Conservation (phyloP, 1,139 yeast genomes). For the Pneumocystis canis region DNA sequence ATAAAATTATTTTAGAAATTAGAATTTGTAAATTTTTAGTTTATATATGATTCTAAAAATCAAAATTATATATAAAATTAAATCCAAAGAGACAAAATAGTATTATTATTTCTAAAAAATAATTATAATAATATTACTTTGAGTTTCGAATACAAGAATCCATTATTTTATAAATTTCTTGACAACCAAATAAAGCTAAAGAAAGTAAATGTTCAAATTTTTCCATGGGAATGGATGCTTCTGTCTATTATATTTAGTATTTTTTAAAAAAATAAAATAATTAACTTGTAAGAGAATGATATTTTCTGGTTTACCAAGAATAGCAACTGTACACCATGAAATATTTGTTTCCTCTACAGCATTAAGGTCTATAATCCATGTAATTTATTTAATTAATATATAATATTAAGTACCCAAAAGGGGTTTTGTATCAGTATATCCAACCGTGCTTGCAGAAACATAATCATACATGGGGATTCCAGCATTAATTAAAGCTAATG, state of each 20-base stretch:
- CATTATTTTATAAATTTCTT: constrained; percentile 68
- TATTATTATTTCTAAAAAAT: background rate
- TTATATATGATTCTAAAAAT: background rate
- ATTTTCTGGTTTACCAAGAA: constrained; percentile 61
- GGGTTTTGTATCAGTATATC: constrained; percentile 57
- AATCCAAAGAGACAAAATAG: background rate
- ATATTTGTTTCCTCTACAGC: constrained; percentile 71
- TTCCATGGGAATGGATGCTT: constrained; percentile 76
- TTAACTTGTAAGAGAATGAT: constrained; percentile 43
- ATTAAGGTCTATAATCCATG: constrained; percentile 41
- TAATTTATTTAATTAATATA: background rate
- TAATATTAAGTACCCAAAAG: constrained; percentile 29
- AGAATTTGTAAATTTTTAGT: no score
- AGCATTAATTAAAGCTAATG: constrained; percentile 83
- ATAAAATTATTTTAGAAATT: no score
- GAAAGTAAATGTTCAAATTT: constrained; percentile 60
- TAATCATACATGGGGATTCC: constrained; percentile 92
- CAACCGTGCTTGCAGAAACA: constrained; percentile 67
- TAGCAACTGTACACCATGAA: constrained; percentile 68
- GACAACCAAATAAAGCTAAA: constrained; percentile 84
- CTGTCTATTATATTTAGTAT: constrained; percentile 28
- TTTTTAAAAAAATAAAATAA: background rate
- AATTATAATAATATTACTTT: constrained; percentile 37
- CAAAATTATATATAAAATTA: background rate
- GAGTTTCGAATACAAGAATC: constrained; percentile 66